Base-by-base conservation (phyloP, 306 rosid species). In the Trifolium subterraneum region DNA sequence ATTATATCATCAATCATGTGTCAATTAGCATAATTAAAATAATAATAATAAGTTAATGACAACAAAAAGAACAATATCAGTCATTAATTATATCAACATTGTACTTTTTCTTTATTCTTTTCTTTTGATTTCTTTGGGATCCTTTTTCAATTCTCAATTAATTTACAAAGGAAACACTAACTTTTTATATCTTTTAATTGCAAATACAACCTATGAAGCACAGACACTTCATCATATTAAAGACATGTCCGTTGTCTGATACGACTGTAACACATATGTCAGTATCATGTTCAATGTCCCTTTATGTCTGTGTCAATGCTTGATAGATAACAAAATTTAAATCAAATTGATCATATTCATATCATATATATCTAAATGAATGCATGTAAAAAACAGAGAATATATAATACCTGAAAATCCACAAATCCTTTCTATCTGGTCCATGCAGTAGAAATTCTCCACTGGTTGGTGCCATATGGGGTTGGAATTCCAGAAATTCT, bases 401-500 rank as follows among this genome's bases (percentile, higher is more conserved):
- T 22, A 29, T n/a, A n/a, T n/a, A n/a, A 16, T 50, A 86, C 90
- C 87, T 66, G 86, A 80, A 70, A 86, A 41, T 39, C 73, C 83
- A 75, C 78, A 77, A n/a, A 72, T 31, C 69, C 76, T 70, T 33
- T 86, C 84, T 50, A 84, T 78, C 31, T 88, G 88, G 82, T 80
- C 72, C 89, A 79, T 84, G 84, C 81, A 82, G 81, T 82, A 72
- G 38, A 86, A 84, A 78, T 84, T 82, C 78, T 89, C 93, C 9
- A 78, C 68, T 36, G 82, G 66, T 48, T 79, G 67, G 71, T 81
- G 88, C 90, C 85, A 86, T 35, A 64, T 59, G 29, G 81, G 85
- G 78, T 78, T 80, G 33, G 89, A 86, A 80, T 83, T 74, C 94
- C 91, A 93, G 42, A 62, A 71, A 73, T 70, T 71, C 88, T 93